Base-by-base conservation (phyloP, 2,329 filamentous ascomycete species). In the Colletotrichum nymphaeae region DNA sequence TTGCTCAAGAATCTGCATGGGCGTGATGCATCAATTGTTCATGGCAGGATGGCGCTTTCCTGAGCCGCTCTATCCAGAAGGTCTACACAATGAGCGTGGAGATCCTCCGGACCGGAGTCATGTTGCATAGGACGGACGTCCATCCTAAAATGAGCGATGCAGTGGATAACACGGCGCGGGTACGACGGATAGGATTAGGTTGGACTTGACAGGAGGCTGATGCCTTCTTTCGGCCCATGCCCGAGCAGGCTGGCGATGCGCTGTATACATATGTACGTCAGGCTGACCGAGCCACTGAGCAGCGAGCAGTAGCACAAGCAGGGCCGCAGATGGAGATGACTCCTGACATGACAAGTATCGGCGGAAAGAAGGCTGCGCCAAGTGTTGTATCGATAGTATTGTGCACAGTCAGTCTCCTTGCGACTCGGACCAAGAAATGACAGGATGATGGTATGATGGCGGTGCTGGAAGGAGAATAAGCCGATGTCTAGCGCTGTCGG, bases 391-490 rank as follows among this genome's bases (percentile, higher is more conserved):
- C 11, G 32, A 35, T 11, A 12, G 32, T 35, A 49, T n/a, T 35
- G 30, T 24, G 24, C 32, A 14, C 3, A 28, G 28, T n/a, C 16
- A 19, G 42, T 49, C 42, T 49, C 37, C 59, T 5, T 22, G 32
- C 46, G 35, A 35, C 42, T 26, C 9, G 28, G 26, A 14, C 55
- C 53, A 35, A 57, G 59, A 53, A 52, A 55, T 46, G 65, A 42
- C 65, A 37, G 49, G 37, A 42, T n/a, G 52, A 28, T 11, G 26
- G 28, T 49, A n/a, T n/a, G 46, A 70, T 70, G 67, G 71, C 71
- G 28, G 71, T 73, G 71, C 71, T 73, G 71, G 71, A 73, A 73
- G 42, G 49, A 52, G 52, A 62, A 42, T 35, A n/a, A 71, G 49
- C 67, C 71, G 67, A 71, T 60, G 28, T 24, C 67, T 71, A 65